These are phyloP conservation scores for Entomortierella lignicola DNA, from an alignment of 192 early-diverging fungal species.

Conservation along the genomic window DNA sequence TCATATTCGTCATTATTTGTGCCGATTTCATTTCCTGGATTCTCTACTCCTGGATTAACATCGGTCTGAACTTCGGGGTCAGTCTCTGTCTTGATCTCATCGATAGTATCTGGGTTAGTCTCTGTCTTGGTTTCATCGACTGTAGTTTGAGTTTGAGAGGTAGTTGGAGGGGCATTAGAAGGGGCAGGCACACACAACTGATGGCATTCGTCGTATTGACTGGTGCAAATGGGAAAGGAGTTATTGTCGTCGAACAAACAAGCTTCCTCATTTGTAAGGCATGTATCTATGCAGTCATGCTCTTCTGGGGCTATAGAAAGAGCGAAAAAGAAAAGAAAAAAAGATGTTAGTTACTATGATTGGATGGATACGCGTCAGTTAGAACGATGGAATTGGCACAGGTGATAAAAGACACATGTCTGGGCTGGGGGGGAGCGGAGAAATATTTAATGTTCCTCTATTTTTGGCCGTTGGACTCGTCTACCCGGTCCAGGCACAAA, in stretches of 20 bases:
- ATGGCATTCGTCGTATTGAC: conserved; percentile 26
- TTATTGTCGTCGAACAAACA: conserved; percentile 28
- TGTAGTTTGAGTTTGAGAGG: not conserved
- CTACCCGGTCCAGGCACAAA: too few relatives aligned
- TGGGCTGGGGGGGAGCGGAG: too few relatives aligned
- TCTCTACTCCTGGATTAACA: not conserved
- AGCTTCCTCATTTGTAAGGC: conserved; percentile 21
- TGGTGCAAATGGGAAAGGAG: conserved; percentile 16
- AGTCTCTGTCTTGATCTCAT: not conserved
- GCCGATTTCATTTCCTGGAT: not conserved
- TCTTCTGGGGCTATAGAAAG: not conserved
- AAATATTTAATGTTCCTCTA: too few relatives aligned
- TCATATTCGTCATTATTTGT: conserved; percentile 15
- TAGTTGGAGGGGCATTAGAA: not conserved
- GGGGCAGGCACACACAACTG: not conserved
- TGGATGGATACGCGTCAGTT: too few relatives aligned
- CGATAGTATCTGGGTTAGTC: not conserved
- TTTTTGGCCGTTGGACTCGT: too few relatives aligned
- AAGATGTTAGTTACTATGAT: too few relatives aligned
- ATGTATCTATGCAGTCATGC: conserved; percentile 24
- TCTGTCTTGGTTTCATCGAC: not conserved
- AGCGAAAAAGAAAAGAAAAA: not conserved
- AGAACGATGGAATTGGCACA: too few relatives aligned
- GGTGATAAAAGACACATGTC: too few relatives aligned
- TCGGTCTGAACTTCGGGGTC: too few relatives aligned